Evolutionary conservation across 352 stramenopile genomes (phyloP).

Genomic region (Phytophthora meadii): DNA sequence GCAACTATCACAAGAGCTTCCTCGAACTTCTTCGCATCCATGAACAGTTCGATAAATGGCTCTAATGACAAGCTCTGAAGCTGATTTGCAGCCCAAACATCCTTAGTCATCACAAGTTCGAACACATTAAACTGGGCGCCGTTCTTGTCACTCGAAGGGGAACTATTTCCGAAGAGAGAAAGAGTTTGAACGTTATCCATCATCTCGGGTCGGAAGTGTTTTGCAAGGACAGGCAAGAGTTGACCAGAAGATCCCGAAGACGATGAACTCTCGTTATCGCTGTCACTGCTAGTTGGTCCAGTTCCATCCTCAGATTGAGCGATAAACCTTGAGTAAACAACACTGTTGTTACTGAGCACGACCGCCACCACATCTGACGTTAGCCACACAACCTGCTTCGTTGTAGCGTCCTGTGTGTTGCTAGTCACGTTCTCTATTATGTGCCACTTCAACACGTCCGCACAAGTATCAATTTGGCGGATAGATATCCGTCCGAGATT

Average conservation of each 20-base stretch:
- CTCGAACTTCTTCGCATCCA: conserved; percentile 43
- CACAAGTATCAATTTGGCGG: conserved; percentile 69
- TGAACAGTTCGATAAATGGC: conserved; percentile 51
- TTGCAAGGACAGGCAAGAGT: conserved; percentile 17
- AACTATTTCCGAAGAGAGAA: conserved; percentile 4
- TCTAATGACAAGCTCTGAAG: conserved; percentile 27
- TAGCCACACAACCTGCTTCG: conserved; percentile 36
- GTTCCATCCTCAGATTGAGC: conserved; percentile 15
- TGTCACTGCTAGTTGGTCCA: conserved; percentile 9
- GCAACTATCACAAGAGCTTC: conserved; percentile 43
- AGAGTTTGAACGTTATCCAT: conserved; percentile 10
- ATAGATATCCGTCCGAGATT: conserved; percentile 49
- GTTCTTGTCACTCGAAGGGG: conserved; percentile 1
- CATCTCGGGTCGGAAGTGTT: conserved; percentile 17
- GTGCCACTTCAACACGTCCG: conserved; percentile 67
- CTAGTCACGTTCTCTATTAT: conserved; percentile 21
- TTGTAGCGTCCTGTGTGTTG: not conserved
- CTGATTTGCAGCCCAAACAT: conserved; percentile 21
- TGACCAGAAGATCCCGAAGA: conserved; percentile 1
- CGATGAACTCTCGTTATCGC: conserved; percentile 18
- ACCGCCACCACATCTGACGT: conserved; percentile 33
- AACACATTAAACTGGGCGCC: conserved; percentile 9
- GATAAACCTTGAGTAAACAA: conserved; percentile 30
- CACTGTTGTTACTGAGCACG: conserved; percentile 21
- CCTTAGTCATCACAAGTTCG: conserved; percentile 26